phyloP scores from a whole-genome alignment of 345 rosid species.

The Boechera stricta region DNA sequence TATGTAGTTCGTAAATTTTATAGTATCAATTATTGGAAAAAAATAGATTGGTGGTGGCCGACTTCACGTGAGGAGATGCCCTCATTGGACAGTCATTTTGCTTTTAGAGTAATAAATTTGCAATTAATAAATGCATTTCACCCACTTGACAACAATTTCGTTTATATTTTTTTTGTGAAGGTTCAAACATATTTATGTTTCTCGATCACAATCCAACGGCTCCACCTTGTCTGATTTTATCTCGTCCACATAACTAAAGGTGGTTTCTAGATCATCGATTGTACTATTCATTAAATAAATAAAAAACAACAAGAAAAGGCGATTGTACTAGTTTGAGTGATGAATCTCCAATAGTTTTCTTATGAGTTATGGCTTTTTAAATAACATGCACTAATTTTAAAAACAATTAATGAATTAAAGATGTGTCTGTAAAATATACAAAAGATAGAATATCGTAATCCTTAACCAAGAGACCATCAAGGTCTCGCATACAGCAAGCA shows the following conservation, averaged over 20 bases:
- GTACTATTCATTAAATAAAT: background rate
- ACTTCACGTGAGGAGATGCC: constrained; percentile 51
- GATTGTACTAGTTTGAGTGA: constrained; percentile 3
- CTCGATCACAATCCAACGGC: constrained; percentile 36
- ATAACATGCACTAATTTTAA: background rate
- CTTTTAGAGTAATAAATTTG: constrained; percentile 23
- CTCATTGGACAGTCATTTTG: constrained; percentile 39
- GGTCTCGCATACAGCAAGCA: constrained; percentile 34
- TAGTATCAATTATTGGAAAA: constrained; percentile 32
- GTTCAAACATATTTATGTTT: constrained; percentile 42
- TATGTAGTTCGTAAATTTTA: constrained; percentile 14
- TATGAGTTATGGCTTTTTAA: background rate
- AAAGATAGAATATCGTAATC: constrained; percentile 17
- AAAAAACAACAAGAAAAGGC: background rate
- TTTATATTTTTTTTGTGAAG: background rate
- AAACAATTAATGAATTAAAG: background rate
- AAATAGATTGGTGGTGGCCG: constrained; percentile 44
- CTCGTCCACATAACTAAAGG: constrained; percentile 33
- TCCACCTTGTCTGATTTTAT: constrained; percentile 34
- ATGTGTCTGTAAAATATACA: background rate
- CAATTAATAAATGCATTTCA: constrained; percentile 40
- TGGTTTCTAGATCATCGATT: constrained; percentile 21
- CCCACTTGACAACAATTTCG: constrained; percentile 37
- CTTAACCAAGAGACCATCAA: constrained; percentile 33
- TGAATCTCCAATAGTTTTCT: background rate